Evolutionary conservation across 75 land plant genomes (phyloP).

Genomic region (Selaginella tamariscina): DNA sequence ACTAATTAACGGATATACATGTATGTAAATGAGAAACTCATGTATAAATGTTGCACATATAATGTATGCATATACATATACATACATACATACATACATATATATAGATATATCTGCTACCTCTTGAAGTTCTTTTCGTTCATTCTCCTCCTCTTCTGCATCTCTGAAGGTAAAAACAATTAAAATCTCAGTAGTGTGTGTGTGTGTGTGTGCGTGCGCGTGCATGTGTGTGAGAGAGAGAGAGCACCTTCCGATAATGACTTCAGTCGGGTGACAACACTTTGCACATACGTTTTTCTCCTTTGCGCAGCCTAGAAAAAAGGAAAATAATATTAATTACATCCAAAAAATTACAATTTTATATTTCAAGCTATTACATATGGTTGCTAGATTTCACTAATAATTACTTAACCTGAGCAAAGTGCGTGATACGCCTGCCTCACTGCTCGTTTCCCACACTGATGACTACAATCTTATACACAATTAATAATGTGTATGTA

Average conservation of each 20-base stretch:
- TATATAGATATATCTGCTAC: background rate
- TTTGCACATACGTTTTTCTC: slow-evolving; percentile 5
- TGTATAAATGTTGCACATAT: too few species aligned
- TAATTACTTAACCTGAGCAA: background rate
- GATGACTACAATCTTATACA: background rate
- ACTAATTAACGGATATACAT: background rate
- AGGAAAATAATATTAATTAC: background rate
- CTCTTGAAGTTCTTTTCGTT: background rate
- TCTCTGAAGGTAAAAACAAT: background rate
- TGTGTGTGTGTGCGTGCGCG: background rate
- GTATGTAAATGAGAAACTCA: background rate
- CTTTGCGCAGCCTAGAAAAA: background rate
- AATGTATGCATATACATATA: too few species aligned
- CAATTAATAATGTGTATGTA: too few species aligned
- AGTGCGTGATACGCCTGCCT: background rate
- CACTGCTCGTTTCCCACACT: slow-evolving; percentile 8
- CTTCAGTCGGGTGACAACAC: background rate
- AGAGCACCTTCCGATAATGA: slow-evolving; percentile 1
- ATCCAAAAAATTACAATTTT: background rate
- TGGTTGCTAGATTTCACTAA: too few species aligned
- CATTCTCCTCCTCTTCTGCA: slow-evolving; percentile 7
- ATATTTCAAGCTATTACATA: too few species aligned
- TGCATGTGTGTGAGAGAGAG: background rate
- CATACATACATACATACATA: background rate
- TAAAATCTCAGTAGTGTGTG: background rate